Evolutionary conservation across 2,329 filamentous ascomycete genomes (phyloP).

Genomic region (Aspergillus luchuensis): DNA sequence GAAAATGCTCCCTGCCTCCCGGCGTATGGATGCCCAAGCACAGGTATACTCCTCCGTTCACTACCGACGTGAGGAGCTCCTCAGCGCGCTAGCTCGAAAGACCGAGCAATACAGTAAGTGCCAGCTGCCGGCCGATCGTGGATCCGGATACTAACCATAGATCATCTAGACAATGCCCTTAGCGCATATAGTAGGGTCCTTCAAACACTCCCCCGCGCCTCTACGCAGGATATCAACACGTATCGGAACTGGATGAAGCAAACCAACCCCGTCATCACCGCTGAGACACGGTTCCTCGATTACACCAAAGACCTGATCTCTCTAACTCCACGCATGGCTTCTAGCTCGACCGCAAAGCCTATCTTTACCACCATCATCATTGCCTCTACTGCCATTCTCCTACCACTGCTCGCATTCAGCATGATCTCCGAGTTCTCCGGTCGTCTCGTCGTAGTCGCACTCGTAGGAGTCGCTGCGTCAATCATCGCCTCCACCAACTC

Average conservation of each 20-base stretch:
- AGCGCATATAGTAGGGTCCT: conserved; percentile 51
- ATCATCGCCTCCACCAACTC: conserved; percentile 42
- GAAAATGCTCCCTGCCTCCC: conserved; percentile 39
- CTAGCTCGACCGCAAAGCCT: conserved; percentile 24
- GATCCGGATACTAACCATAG: not conserved
- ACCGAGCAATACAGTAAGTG: conserved; percentile 63
- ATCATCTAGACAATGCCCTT: conserved; percentile 40
- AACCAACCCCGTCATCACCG: conserved; percentile 51
- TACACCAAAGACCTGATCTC: conserved; percentile 50
- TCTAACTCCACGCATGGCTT: conserved; percentile 27
- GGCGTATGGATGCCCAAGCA: conserved; percentile 47
- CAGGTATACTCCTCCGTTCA: conserved; percentile 57
- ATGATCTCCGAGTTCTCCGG: conserved; percentile 60
- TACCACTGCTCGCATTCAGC: conserved; percentile 61
- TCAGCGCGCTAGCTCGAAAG: conserved; percentile 59
- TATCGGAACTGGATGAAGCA: conserved; percentile 59
- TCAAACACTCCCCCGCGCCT: conserved; percentile 50
- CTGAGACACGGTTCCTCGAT: conserved; percentile 57
- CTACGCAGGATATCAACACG: conserved; percentile 49
- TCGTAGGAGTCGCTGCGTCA: conserved; percentile 53
- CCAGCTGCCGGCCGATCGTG: too few species aligned
- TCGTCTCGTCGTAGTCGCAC: conserved; percentile 59
- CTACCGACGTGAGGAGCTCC: conserved; percentile 55
- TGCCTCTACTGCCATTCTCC: conserved; percentile 55
- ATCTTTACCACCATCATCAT: conserved; percentile 48